Base-by-base conservation (phyloP, 2,329 filamentous ascomycete species). In the Raffaelea albimanens region DNA sequence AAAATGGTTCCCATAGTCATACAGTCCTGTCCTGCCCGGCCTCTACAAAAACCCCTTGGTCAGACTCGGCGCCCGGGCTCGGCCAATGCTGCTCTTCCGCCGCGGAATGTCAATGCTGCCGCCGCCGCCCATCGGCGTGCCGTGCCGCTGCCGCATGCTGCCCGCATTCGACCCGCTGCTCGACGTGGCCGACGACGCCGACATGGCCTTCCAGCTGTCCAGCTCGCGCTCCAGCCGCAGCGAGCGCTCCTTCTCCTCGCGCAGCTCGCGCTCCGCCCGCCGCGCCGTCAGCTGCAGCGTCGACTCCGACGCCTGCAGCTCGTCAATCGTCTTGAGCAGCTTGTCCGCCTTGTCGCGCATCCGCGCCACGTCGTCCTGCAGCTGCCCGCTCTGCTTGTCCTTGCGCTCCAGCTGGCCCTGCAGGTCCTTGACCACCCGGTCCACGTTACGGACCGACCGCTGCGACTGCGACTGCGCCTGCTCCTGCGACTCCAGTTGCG, bases 361-460 rank as follows among this genome's bases (percentile, higher is more conserved):
- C 54, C 91, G 86, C 55, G 75, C 72, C 49, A 95, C 77, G 58
- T 97, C 93, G 46, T 96, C 91, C 47, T 82, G 76, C 18, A 95
- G 73, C 60, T 93, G 83, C 5, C 73, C 61, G 58, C 90, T 88
- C 57, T 87, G 81, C 68, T 95, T 96, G 55, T 97, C 91, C 57
- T 89, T 87, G 57, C 93, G 87, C 43, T 95, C 89, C 55, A 98
- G 85, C 64, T 97, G 91, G 21, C 81, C 76, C 65, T 96, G 87
- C 21, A 97, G 77, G 64, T 97, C 93, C 65, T 93, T 93, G 59
- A 97, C 89, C 1, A 83, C 87, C 52, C 91, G 88, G 68, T 97
- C 93, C 22, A 96, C 84, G 61, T 94, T 95, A 58, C 93, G 89
- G 20, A 88, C 83, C 44, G 85, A 90, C 49, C 91, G 86, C 58